These are phyloP conservation scores for Lichtheimia hyalospora DNA, from an alignment of 371 early-diverging fungal species.

Conservation along the genomic window DNA sequence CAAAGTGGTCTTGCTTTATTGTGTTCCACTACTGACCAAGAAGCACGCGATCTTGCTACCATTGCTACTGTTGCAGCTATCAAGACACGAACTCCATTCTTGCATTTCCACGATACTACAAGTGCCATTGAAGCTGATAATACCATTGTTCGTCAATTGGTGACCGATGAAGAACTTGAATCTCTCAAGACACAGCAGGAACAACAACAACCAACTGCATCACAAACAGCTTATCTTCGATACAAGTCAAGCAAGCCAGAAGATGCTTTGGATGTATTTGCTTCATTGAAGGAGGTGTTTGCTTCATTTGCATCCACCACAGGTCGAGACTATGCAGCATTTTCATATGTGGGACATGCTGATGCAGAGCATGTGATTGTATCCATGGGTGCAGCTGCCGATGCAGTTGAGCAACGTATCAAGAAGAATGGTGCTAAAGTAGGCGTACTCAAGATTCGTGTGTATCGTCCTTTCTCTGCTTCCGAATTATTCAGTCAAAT, in stretches of 20 bases:
- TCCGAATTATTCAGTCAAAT: conserved; percentile 53
- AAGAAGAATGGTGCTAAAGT: conserved; percentile 29
- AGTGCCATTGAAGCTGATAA: conserved; percentile 8
- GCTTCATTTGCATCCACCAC: conserved; percentile 38
- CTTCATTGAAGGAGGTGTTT: conserved; percentile 37
- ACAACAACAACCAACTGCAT: conserved; percentile 1
- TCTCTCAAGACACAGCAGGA: conserved; percentile 16
- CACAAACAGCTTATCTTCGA: conserved; percentile 34
- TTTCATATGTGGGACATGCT: conserved; percentile 54
- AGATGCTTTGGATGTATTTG: conserved; percentile 22
- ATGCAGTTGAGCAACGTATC: conserved; percentile 40
- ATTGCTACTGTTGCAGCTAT: conserved; percentile 67
- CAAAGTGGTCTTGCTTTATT: conserved; percentile 76
- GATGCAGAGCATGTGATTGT: conserved; percentile 61
- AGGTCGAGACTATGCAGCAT: conserved; percentile 48
- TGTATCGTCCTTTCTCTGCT: conserved; percentile 67
- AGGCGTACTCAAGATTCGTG: conserved; percentile 64
- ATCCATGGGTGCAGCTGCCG: conserved; percentile 63
- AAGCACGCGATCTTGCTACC: conserved; percentile 69
- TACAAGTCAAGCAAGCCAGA: conserved; percentile 30
- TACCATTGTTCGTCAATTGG: conserved; percentile 20
- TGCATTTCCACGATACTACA: conserved; percentile 57
- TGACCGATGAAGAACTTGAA: conserved; percentile 34
- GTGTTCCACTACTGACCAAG: conserved; percentile 69
- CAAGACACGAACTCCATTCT: conserved; percentile 57